phyloP scores from a whole-genome alignment of 164 flowering plant species.

The Cinnamomum micranthum region DNA sequence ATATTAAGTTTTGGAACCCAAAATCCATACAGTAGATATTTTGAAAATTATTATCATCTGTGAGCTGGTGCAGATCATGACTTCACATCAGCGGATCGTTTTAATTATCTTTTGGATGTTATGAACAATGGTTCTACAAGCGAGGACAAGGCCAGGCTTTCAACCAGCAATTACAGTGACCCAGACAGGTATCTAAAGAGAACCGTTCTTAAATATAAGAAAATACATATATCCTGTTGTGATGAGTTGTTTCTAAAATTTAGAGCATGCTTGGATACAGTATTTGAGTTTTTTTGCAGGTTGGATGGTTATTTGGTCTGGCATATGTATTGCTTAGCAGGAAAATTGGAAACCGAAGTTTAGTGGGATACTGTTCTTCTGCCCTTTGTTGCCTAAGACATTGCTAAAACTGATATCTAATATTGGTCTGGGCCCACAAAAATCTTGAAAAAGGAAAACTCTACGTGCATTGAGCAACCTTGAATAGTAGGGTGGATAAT shows the following conservation, averaged over 20 bases:
- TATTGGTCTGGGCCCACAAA: not conserved
- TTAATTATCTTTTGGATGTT: conserved; percentile 34
- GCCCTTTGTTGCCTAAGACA: too few relatives aligned
- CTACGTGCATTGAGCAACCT: not conserved
- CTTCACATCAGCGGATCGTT: conserved; percentile 31
- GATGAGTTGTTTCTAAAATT: not conserved
- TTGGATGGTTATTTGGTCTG: not conserved
- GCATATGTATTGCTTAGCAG: not conserved
- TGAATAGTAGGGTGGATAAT: not conserved
- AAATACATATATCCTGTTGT: not conserved
- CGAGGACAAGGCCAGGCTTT: conserved; percentile 29
- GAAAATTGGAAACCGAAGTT: not conserved
- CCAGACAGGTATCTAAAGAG: conserved; percentile 37
- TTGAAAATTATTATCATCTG: too few relatives aligned
- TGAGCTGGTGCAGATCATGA: conserved; percentile 25
- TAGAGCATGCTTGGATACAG: not conserved
- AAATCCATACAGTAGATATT: not conserved
- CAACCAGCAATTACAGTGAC: conserved; percentile 29
- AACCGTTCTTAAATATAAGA: not conserved
- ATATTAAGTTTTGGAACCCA: not conserved
- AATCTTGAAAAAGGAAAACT: not conserved
- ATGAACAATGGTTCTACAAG: conserved; percentile 31
- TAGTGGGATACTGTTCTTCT: not conserved
- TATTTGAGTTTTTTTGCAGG: not conserved
- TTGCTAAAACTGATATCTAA: too few relatives aligned